A percentile compares a stretch with the other conserved stretches of the same genome.
These are phyloP conservation scores for Margaritispora aquatica DNA, from an alignment of 495 filamentous ascomycete species.

Conservation along the genomic window DNA sequence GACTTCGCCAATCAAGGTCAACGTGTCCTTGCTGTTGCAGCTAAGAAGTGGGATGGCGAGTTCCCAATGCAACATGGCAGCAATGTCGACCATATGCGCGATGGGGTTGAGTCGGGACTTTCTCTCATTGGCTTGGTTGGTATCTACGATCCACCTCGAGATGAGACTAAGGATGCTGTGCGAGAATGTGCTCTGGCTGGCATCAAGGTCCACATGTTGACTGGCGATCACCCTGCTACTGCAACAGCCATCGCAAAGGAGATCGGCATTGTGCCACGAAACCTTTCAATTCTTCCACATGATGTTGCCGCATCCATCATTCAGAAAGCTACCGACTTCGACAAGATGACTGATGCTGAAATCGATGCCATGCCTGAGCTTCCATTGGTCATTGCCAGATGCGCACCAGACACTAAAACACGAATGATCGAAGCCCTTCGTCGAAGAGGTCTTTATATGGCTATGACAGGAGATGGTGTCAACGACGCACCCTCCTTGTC, in stretches of 20 bases:
- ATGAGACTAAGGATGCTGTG: slow-evolving; percentile 61
- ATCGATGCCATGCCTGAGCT: slow-evolving; percentile 52
- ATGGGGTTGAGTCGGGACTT: slow-evolving; percentile 48
- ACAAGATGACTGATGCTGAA: slow-evolving; percentile 50
- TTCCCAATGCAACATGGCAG: slow-evolving; percentile 22
- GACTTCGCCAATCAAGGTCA: slow-evolving; percentile 69
- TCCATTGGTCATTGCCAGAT: slow-evolving; percentile 60
- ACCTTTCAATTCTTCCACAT: slow-evolving; percentile 45
- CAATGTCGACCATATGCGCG: slow-evolving; percentile 31
- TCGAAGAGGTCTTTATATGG: slow-evolving; percentile 50
- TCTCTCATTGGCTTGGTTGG: slow-evolving; percentile 64
- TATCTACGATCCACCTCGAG: slow-evolving; percentile 68
- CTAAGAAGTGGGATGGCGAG: slow-evolving; percentile 38
- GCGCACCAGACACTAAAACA: slow-evolving; percentile 59
- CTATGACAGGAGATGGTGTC: slow-evolving; percentile 72
- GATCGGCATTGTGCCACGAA: slow-evolving; percentile 64
- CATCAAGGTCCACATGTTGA: slow-evolving; percentile 76
- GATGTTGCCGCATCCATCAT: slow-evolving; percentile 49
- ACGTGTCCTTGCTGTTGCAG: slow-evolving; percentile 71
- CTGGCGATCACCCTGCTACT: slow-evolving; percentile 67
- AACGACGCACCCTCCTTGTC: slow-evolving; percentile 80
- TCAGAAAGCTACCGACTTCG: slow-evolving; percentile 59
- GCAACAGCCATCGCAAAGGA: slow-evolving; percentile 70
- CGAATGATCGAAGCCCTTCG: slow-evolving; percentile 65
- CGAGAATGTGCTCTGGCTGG: slow-evolving; percentile 60